phyloP scores from a whole-genome alignment of 768 basidiomycete genomes.

The Butyriboletus loyo region DNA sequence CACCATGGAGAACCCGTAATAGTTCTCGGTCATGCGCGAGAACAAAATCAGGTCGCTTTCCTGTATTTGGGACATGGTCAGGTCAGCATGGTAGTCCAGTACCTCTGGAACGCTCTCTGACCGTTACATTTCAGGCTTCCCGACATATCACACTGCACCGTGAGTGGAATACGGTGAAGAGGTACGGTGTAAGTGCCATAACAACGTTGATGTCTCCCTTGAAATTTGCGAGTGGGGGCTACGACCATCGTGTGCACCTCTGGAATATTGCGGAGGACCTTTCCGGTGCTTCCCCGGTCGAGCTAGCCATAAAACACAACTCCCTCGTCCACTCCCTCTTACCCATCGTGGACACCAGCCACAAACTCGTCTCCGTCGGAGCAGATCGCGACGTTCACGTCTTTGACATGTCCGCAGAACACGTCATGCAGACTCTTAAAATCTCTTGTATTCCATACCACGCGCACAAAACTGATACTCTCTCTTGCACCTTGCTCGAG shows the following conservation, averaged over 20 bases:
- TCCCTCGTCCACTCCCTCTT: constrained; percentile 44
- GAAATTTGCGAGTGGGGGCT: constrained; percentile 48
- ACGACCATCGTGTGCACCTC: constrained; percentile 46
- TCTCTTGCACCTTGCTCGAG: constrained; percentile 44
- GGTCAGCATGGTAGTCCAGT: constrained; percentile 19
- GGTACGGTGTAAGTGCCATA: constrained; percentile 42
- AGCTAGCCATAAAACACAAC: constrained; percentile 41
- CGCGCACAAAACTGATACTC: constrained; percentile 36
- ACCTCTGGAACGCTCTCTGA: constrained; percentile 2
- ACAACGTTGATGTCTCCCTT: constrained; percentile 39
- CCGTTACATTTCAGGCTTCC: constrained; percentile 2
- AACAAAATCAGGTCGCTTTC: constrained; percentile 33
- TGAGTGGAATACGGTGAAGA: constrained; percentile 36
- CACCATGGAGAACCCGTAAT: constrained; percentile 24
- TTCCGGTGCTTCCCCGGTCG: constrained; percentile 28
- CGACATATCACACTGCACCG: constrained; percentile 17
- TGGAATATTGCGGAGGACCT: constrained; percentile 41
- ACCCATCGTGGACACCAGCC: constrained; percentile 41
- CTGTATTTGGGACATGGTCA: constrained; percentile 13
- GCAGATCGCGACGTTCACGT: constrained; percentile 46
- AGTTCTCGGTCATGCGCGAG: constrained; percentile 40
- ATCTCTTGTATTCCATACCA: constrained; percentile 45
- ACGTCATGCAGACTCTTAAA: constrained; percentile 39
- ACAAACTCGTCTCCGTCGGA: constrained; percentile 46
- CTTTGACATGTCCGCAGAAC: constrained; percentile 47